Evolutionary conservation across 495 filamentous ascomycete species (phyloP), one percentile per base, ranked within the genome.

Genomic region (Aspergillus asperescens): DNA sequence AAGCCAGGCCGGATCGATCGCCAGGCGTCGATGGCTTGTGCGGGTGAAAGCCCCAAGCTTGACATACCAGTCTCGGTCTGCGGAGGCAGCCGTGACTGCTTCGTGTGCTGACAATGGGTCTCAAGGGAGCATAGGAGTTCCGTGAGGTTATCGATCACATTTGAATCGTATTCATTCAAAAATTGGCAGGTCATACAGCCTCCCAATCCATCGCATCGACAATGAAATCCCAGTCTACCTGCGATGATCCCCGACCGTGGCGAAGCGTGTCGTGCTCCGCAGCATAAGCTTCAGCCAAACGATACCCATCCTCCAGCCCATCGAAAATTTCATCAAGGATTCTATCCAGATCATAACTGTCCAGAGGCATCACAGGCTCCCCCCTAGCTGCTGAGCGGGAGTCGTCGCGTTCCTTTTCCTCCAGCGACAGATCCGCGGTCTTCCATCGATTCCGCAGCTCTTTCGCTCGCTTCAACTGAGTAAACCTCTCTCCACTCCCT

Each of bases 371-470:
- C 7, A 56, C 40, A 16, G 45, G 40, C 6, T 57, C 53, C 10
- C 45, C 23, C 7, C 35, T 40, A 6, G 12, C 7, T 13, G 39
- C 20, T 7, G 24, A 27, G 5, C 20, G 12, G 15, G 13, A n/a
- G 37, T 41, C 31, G 9, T 62, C 62, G 4, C 51, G 19, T 31
- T 63, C 61, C 8, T 61, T 59, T 12, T 77, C 69, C 22, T 75
- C 74, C 12, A 50, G 6, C 4, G 68, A 65, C 50, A 66, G 54
- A 52, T 75, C 74, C 0, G 78, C 81, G 20, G 78, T 77, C 66
- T 87, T 87, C 83, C 83, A 87, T 4, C 79, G 71, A 55, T 87
- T 87, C 5, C 83, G 68, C 19, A 84, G 68, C 40, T 85, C 82
- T 59, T 87, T 87, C 1, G 83, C 83, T 32, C 73, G 60, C 15